Percentiles rank a stretch among this genome's conserved stretches.
Conservation (phyloP, 2,329 filamentous ascomycete species). For the Monilinia polystroma region DNA sequence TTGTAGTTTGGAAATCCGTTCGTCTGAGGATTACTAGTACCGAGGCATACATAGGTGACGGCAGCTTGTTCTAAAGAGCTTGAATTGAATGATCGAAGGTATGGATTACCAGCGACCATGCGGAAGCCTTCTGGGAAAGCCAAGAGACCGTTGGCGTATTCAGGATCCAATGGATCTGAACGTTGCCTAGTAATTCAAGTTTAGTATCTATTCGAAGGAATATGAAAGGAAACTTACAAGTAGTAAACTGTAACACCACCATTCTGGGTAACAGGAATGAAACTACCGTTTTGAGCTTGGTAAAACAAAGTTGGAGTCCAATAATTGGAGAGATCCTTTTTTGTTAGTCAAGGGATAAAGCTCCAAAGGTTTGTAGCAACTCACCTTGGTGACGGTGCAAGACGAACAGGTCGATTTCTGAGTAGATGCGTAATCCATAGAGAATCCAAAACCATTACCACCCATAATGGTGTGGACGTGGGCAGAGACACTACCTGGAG, state of each 20-base stretch:
- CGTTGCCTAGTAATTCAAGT: slow-evolving; percentile 41
- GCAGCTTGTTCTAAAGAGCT: slow-evolving; percentile 49
- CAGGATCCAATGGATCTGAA: slow-evolving; percentile 42
- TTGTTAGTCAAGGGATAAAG: not conserved
- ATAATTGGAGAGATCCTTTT: slow-evolving; percentile 57
- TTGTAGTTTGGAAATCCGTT: slow-evolving; percentile 54
- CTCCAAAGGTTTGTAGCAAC: not conserved
- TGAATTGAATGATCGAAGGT: slow-evolving; percentile 49
- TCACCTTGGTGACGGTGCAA: slow-evolving; percentile 55
- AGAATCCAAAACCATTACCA: slow-evolving; percentile 58
- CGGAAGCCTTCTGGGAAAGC: slow-evolving; percentile 63
- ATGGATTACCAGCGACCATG: slow-evolving; percentile 62
- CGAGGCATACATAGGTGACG: slow-evolving; percentile 57
- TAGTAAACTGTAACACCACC: slow-evolving; percentile 60
- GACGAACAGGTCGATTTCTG: slow-evolving; percentile 58
- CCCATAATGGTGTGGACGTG: slow-evolving; percentile 64
- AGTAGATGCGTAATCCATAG: slow-evolving; percentile 54
- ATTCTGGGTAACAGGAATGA: slow-evolving; percentile 46
- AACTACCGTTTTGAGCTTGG: slow-evolving; percentile 55
- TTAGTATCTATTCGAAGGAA: not conserved
- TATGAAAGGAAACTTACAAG: slow-evolving; percentile 41
- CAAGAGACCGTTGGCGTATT: slow-evolving; percentile 46
- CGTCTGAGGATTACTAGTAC: slow-evolving; percentile 46
- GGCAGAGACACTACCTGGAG: slow-evolving; percentile 51
- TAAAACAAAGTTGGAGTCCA: slow-evolving; percentile 63